A percentile compares a stretch with the other conserved stretches of the same genome.
These are phyloP conservation scores for Ceratocystis cubensis DNA, from an alignment of 2,329 filamentous ascomycete genomes.

Conservation along the genomic window DNA sequence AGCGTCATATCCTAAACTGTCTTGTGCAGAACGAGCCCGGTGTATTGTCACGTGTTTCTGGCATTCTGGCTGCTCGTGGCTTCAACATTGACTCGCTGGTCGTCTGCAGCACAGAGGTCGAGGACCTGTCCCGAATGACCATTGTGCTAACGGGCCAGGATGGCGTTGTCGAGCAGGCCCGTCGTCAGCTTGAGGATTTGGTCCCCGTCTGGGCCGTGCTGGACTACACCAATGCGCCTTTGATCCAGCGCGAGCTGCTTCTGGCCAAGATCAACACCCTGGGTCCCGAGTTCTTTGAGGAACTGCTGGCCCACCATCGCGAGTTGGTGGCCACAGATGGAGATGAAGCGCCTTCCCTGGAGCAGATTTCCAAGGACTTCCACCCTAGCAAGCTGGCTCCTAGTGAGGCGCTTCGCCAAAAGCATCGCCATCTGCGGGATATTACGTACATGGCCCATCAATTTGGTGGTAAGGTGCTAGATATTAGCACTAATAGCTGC, in stretches of 20 bases:
- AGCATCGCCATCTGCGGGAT: slow-evolving; percentile 91
- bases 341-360: slow-evolving; percentile 33
- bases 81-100: slow-evolving; percentile 99
- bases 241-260: slow-evolving; percentile 90
- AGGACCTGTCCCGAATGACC: slow-evolving; percentile 95
- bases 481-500: slow-evolving; percentile 97
- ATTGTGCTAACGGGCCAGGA: slow-evolving; percentile 95
- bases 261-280: slow-evolving; percentile 95
- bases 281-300: slow-evolving; percentile 95
- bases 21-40: slow-evolving; percentile 98
- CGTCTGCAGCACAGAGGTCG: slow-evolving; percentile 94
- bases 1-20: slow-evolving; percentile 94
- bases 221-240: slow-evolving; percentile 82
- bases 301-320: slow-evolving; percentile 86
- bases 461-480: slow-evolving; percentile 92
- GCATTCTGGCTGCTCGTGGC: slow-evolving; percentile 85
- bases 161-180: slow-evolving; percentile 91
- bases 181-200: slow-evolving; percentile 87
- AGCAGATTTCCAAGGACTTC: slow-evolving; percentile 53
- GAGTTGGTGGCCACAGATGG: slow-evolving; percentile 54
- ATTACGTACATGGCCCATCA: slow-evolving; percentile 96
- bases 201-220: slow-evolving; percentile 97
- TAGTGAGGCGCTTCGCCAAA: slow-evolving; percentile 84
- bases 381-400: slow-evolving; percentile 78
- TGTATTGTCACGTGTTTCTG: slow-evolving; percentile 89